phyloP scores from a whole-genome alignment of 139 green algal genomes.

The Diplosphaera chodatii region DNA sequence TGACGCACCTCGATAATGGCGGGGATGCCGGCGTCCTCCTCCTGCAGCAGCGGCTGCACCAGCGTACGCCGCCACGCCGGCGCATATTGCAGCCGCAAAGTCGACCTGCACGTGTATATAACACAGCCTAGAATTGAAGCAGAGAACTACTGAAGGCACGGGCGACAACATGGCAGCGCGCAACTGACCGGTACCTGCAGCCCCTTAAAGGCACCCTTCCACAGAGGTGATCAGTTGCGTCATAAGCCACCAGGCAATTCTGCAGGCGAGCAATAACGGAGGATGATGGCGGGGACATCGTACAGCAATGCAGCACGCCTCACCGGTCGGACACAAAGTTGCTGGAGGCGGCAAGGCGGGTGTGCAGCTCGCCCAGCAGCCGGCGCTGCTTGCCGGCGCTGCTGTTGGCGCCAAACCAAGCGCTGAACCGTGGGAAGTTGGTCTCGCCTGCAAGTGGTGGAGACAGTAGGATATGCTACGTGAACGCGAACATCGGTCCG shows the following conservation, averaged over 20 bases:
- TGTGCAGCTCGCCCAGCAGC: constrained; percentile 83
- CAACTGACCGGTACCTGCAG: no score
- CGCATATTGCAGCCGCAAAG: constrained; percentile 39
- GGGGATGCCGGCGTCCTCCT: constrained; percentile 63
- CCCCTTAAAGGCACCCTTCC: no score
- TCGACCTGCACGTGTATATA: constrained; percentile 12
- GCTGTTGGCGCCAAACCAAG: constrained; percentile 88
- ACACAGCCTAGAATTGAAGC: no score
- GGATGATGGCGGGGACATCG: no score
- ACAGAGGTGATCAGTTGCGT: no score
- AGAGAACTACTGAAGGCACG: no score
- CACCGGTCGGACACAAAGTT: constrained; percentile 27
- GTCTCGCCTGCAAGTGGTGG: constrained; percentile 32
- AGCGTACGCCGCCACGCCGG: not conserved
- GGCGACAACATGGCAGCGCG: no score
- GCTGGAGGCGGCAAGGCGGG: constrained; percentile 58
- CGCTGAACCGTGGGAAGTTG: constrained; percentile 85
- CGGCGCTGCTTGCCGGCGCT: constrained; percentile 79
- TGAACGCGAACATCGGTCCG: no score
- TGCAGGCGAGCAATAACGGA: no score
- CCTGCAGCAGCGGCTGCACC: constrained; percentile 13
- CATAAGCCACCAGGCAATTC: no score
- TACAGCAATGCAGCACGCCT: no score
- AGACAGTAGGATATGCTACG: no score
- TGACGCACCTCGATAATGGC: constrained; percentile 40